Percentiles rank a stretch among this genome's conserved stretches.
Conservation (phyloP, 2,329 filamentous ascomycete species). For the Ophiobolus disseminans region DNA sequence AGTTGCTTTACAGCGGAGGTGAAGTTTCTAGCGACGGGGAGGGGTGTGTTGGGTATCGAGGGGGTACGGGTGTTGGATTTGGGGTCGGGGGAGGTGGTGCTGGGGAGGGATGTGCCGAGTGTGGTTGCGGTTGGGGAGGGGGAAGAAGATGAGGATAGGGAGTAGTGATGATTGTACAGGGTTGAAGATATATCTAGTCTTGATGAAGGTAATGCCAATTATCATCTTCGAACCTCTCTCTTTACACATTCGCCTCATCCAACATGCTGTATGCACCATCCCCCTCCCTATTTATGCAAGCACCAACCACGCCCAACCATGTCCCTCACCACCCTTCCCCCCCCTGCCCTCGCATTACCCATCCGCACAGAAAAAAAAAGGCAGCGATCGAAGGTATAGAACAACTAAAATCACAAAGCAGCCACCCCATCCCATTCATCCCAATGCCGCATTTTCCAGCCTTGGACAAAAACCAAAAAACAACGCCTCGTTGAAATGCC, state of each 20-base stretch:
- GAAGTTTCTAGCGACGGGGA: slow-evolving; percentile 71
- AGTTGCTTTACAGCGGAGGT: slow-evolving; percentile 78
- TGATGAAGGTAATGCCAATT: not conserved
- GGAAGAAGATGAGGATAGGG: not conserved
- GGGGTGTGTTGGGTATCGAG: slow-evolving; percentile 74
- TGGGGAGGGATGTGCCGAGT: slow-evolving; percentile 76
- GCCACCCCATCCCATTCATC: not conserved
- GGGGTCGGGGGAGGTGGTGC: slow-evolving; percentile 75
- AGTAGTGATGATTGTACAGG: not conserved
- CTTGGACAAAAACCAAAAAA: too few species aligned
- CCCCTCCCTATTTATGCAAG: not conserved
- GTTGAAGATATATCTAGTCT: not conserved
- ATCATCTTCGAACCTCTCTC: not conserved
- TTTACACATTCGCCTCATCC: not conserved
- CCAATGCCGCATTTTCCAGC: not conserved
- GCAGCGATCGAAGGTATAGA: not conserved
- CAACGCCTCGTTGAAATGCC: too few species aligned
- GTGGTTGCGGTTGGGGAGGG: slow-evolving; percentile 56
- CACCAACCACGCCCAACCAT: not conserved
- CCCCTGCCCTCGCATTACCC: not conserved
- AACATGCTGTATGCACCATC: too few species aligned
- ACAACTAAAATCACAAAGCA: not conserved
- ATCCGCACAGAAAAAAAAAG: not conserved
- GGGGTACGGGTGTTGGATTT: slow-evolving; percentile 76
- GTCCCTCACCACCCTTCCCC: not conserved